Conservation (phyloP, 495 filamentous ascomycete species). For the Endocarpon pusillum region DNA sequence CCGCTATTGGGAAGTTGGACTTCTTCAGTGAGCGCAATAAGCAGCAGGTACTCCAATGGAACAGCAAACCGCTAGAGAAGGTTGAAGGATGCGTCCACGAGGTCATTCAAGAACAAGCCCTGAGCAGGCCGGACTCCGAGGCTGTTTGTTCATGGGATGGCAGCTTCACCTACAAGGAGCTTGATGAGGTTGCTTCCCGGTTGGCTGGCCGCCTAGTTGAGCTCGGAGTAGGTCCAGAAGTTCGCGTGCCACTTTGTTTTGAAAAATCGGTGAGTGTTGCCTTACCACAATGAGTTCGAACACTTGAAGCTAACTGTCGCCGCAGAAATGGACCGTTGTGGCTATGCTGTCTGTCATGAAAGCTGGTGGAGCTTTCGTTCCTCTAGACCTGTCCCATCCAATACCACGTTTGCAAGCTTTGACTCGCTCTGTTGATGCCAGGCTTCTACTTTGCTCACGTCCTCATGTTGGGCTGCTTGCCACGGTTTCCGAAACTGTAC, state of each 20-base stretch:
- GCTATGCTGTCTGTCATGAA: conserved; percentile 23
- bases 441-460: conserved; percentile 22
- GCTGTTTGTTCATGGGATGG: conserved; percentile 24
- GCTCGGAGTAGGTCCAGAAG: conserved; percentile 17
- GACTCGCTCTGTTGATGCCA: conserved; percentile 25
- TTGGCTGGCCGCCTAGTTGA: conserved; percentile 11
- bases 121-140: conserved; percentile 3
- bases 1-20: conserved; percentile 12
- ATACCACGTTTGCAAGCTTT: conserved; percentile 26
- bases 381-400: conserved; percentile 29
- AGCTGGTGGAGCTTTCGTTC: conserved; percentile 28
- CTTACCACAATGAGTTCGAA: too few relatives aligned
- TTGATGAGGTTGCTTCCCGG: conserved; percentile 13
- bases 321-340: too few relatives aligned
- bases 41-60: conserved; percentile 22
- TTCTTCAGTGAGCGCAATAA: conserved; percentile 24
- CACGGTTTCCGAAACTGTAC: background rate
- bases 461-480: background rate
- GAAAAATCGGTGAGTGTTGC: conserved; percentile 26
- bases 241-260: conserved; percentile 26
- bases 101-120: conserved; percentile 8
- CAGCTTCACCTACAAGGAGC: conserved; percentile 15
- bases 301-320: conserved; percentile 33
- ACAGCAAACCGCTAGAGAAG: conserved; percentile 6
- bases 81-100: conserved; percentile 11